Conservation (phyloP, 192 early-diverging fungal species). For the Backusella tarrabulga region DNA sequence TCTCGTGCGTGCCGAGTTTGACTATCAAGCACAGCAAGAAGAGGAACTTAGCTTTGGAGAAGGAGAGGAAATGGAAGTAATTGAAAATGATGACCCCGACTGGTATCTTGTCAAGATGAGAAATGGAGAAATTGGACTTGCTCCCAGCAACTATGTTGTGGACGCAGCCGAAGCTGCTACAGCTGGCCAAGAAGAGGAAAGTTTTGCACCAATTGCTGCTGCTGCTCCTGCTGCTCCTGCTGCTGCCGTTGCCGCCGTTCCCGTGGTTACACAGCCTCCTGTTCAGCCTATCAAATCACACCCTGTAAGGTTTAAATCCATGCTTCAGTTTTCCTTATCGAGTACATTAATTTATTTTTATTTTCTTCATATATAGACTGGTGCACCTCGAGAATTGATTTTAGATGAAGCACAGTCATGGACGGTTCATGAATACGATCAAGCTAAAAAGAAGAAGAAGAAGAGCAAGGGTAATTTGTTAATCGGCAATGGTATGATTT, state of each 20-base stretch:
- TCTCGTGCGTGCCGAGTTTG: slow-evolving; percentile 69
- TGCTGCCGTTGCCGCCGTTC: neutral
- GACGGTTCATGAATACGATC: slow-evolving; percentile 61
- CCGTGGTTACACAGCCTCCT: neutral
- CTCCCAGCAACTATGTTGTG: slow-evolving; percentile 86
- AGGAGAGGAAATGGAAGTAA: slow-evolving; percentile 69
- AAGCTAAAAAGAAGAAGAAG: slow-evolving; percentile 72
- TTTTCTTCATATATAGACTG: neutral
- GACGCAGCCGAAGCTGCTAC: slow-evolving; percentile 17
- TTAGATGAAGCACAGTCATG: slow-evolving; percentile 46
- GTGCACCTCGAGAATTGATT: neutral
- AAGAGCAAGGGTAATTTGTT: slow-evolving; percentile 64
- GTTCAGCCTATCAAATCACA: slow-evolving; percentile 6
- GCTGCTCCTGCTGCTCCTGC: neutral
- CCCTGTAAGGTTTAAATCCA: slow-evolving; percentile 1
- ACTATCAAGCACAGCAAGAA: slow-evolving; percentile 79
- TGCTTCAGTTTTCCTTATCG: slow-evolving; percentile 4
- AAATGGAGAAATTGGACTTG: slow-evolving; percentile 75
- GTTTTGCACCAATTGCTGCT: neutral
- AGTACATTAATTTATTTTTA: slow-evolving; percentile 3
- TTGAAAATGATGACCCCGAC: slow-evolving; percentile 85
- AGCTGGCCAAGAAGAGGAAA: neutral
- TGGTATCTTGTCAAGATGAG: slow-evolving; percentile 83
- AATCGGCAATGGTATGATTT: slow-evolving; percentile 60
- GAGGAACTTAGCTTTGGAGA: slow-evolving; percentile 85